Conservation (phyloP, 495 filamentous ascomycete genomes). For the Hypoxylon intermedium region DNA sequence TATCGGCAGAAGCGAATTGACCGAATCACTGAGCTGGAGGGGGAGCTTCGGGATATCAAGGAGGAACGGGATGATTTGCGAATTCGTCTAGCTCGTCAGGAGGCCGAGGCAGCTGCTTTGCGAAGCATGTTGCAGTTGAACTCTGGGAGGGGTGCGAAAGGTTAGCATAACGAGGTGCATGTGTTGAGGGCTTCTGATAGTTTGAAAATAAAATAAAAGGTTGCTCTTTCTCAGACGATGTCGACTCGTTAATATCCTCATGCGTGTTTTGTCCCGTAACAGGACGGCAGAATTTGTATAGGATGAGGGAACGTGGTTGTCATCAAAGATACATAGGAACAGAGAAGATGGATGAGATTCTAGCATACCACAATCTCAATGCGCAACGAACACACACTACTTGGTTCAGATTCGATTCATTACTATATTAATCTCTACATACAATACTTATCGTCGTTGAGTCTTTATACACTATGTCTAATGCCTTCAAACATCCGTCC, state of each 20-base stretch:
- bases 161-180: conserved; percentile 27
- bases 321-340: conserved; percentile 47
- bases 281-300: conserved; percentile 39
- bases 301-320: conserved; percentile 47
- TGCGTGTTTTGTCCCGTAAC: conserved; percentile 23
- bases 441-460: neutral
- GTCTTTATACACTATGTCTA: conserved; percentile 12
- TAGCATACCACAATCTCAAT: conserved; percentile 20
- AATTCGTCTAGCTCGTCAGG: conserved; percentile 66
- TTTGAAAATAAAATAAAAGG: conserved; percentile 27
- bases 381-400: neutral
- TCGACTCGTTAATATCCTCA: conserved; percentile 50
- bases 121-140: conserved; percentile 52
- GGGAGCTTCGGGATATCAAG: conserved; percentile 63
- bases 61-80: conserved; percentile 70
- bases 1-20: conserved; percentile 76
- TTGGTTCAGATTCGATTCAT: conserved; percentile 10
- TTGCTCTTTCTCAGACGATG: conserved; percentile 53
- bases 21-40: conserved; percentile 68
- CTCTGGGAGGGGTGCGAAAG: conserved; percentile 33
- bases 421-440: conserved; percentile 11
- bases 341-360: neutral
- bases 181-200: conserved; percentile 25
- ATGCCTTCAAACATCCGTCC: no score
- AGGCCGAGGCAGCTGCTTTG: conserved; percentile 63